Percentiles rank a stretch among this genome's conserved stretches.
Conservation (phyloP, 2,329 filamentous ascomycete genomes). For the Colletotrichum lupini region DNA sequence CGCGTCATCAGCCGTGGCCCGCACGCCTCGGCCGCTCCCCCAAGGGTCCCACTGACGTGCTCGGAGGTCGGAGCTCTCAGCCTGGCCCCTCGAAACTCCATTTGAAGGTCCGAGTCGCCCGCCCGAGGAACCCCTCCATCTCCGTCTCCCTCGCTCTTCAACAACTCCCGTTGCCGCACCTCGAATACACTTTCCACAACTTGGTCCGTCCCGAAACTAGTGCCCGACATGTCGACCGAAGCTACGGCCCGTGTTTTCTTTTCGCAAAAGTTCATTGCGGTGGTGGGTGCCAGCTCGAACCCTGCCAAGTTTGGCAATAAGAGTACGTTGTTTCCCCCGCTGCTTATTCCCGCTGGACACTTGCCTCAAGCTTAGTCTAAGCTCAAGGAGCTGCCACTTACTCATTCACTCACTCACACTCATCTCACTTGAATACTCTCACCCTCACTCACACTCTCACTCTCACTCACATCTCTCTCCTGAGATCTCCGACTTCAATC, state of each 20-base stretch:
- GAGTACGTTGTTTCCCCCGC: conserved; percentile 61
- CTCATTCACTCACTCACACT: neutral
- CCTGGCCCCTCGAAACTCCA: conserved; percentile 4
- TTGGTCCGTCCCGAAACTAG: neutral
- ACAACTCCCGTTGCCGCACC: neutral
- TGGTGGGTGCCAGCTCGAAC: conserved; percentile 90
- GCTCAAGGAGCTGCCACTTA: neutral
- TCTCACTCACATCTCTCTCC: neutral
- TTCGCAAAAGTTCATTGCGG: conserved; percentile 81
- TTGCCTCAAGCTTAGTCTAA: neutral
- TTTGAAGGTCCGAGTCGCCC: conserved; percentile 26
- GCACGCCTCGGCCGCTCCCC: conserved; percentile 8
- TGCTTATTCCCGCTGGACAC: neutral
- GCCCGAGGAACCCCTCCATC: conserved; percentile 7
- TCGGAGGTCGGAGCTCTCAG: conserved; percentile 13
- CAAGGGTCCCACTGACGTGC: conserved; percentile 21
- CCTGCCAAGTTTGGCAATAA: conserved; percentile 89
- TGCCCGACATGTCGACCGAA: conserved; percentile 70
- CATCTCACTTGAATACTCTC: neutral
- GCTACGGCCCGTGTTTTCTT: conserved; percentile 83
- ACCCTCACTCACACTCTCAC: neutral
- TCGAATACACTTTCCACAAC: neutral
- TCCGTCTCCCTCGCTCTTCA: conserved; percentile 26
- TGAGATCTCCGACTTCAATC: neutral
- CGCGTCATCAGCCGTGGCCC: conserved; percentile 5